Evolutionary conservation across 2,329 filamentous ascomycete species (phyloP).

Genomic region (Lecanicillium sp.): DNA sequence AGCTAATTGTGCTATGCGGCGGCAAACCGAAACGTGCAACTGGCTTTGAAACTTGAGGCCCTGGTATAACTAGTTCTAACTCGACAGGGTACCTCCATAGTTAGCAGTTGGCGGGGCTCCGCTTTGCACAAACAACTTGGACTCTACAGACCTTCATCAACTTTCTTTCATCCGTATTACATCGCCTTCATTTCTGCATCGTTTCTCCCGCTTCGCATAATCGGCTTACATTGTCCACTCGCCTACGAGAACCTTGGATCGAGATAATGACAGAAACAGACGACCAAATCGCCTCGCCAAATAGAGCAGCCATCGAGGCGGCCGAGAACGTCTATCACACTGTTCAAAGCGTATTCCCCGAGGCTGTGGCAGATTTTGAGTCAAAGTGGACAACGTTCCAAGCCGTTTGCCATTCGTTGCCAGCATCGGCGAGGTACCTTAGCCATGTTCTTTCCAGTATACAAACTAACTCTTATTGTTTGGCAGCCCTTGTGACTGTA

Average conservation of each 20-base stretch:
- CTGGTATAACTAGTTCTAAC: no score
- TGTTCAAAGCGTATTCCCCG: conserved; percentile 2
- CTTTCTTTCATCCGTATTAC: neutral
- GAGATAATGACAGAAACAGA: neutral
- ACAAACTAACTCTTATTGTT: neutral
- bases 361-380: conserved; percentile 10
- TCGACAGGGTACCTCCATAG: no score
- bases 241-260: neutral
- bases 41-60: no score
- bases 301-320: conserved; percentile 1
- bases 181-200: conserved; percentile 5
- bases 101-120: no score
- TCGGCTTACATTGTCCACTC: neutral
- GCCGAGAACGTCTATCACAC: conserved; percentile 4
- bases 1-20: no score
- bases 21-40: no score
- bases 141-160: no score
- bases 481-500: conserved; percentile 2
- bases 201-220: neutral
- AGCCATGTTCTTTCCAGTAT: neutral
- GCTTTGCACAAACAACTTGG: no score
- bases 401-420: conserved; percentile 3
- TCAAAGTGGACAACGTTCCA: conserved; percentile 10
- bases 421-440: conserved; percentile 7
- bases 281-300: neutral